A percentile compares a stretch with the other conserved stretches of the same genome.
These are phyloP conservation scores for Triadica sebifera DNA, from an alignment of 345 rosid genomes.

Conservation along the genomic window DNA sequence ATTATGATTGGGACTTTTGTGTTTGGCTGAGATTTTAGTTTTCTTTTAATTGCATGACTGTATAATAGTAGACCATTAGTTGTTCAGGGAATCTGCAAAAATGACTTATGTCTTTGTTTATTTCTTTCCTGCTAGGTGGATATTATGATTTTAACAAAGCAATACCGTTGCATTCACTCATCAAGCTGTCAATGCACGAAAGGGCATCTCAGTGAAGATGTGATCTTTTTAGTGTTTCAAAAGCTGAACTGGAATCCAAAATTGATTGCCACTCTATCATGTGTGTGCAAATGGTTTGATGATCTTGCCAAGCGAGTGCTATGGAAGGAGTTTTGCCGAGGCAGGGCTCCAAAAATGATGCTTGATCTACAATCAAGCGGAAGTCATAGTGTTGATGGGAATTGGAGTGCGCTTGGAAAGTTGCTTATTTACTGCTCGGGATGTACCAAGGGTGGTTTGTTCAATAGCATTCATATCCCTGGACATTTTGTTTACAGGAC, in stretches of 20 bases:
- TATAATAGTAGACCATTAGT: neutral
- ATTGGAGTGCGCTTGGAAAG: slow-evolving; percentile 96
- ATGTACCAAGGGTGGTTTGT: slow-evolving; percentile 68
- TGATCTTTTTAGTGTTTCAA: slow-evolving; percentile 77
- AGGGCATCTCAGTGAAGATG: slow-evolving; percentile 89
- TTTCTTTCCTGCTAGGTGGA: slow-evolving; percentile 4
- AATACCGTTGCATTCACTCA: slow-evolving; percentile 92
- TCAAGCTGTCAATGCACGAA: slow-evolving; percentile 87
- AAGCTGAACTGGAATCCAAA: slow-evolving; percentile 94
- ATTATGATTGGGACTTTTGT: neutral
- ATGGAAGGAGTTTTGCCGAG: slow-evolving; percentile 92
- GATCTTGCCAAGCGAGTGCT: slow-evolving; percentile 89
- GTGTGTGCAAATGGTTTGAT: slow-evolving; percentile 94
- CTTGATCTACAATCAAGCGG: slow-evolving; percentile 84
- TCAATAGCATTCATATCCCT: slow-evolving; percentile 62
- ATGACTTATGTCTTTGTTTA: slow-evolving; percentile 4
- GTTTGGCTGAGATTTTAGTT: neutral
- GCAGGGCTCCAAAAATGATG: slow-evolving; percentile 95
- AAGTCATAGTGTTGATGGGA: slow-evolving; percentile 93
- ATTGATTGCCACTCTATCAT: slow-evolving; percentile 71
- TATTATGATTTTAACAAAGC: slow-evolving; percentile 70
- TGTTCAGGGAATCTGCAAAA: slow-evolving; percentile 2
- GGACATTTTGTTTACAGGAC: slow-evolving; percentile 90
- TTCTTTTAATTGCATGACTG: neutral
- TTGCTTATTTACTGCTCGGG: slow-evolving; percentile 92